phyloP scores from a whole-genome alignment of 2,329 filamentous ascomycete species.

The Aspergillus arachidicola region DNA sequence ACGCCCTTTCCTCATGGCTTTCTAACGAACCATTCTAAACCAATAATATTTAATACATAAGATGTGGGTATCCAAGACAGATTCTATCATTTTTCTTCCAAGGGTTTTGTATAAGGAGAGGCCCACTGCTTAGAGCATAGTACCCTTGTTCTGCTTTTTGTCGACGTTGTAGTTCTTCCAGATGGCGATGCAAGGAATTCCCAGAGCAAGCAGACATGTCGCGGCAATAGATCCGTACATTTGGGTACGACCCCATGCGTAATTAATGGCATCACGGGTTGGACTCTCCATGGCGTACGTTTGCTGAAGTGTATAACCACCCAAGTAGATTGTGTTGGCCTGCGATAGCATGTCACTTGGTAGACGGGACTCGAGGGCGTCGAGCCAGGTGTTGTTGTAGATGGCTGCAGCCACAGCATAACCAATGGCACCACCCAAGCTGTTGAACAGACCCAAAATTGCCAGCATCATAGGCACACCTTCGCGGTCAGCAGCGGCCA shows the following conservation, averaged over 20 bases:
- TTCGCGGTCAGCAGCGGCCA: slow-evolving; percentile 58
- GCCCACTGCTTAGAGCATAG: slow-evolving; percentile 11
- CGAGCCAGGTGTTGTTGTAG: slow-evolving; percentile 61
- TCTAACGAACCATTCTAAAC: not conserved
- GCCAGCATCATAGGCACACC: slow-evolving; percentile 53
- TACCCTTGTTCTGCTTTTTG: slow-evolving; percentile 44
- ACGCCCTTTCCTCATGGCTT: not conserved
- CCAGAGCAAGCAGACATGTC: slow-evolving; percentile 35
- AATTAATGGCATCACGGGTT: slow-evolving; percentile 37
- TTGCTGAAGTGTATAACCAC: slow-evolving; percentile 29
- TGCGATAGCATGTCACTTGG: slow-evolving; percentile 37
- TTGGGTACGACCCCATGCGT: slow-evolving; percentile 44
- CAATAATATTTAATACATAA: not conserved
- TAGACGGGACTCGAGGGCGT: slow-evolving; percentile 48
- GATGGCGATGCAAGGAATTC: slow-evolving; percentile 36
- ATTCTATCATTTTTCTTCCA: not conserved
- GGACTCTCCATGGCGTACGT: slow-evolving; percentile 32
- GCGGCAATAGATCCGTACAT: slow-evolving; percentile 39
- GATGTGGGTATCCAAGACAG: not conserved
- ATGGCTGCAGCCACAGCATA: slow-evolving; percentile 44
- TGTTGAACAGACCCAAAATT: slow-evolving; percentile 38
- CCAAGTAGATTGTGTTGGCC: slow-evolving; percentile 28
- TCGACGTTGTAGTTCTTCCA: slow-evolving; percentile 46
- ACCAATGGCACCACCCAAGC: slow-evolving; percentile 40
- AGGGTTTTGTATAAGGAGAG: not conserved